Evolutionary conservation across 2,329 filamentous ascomycete genomes (phyloP).

Genomic region (Fusarium gaditjirri): DNA sequence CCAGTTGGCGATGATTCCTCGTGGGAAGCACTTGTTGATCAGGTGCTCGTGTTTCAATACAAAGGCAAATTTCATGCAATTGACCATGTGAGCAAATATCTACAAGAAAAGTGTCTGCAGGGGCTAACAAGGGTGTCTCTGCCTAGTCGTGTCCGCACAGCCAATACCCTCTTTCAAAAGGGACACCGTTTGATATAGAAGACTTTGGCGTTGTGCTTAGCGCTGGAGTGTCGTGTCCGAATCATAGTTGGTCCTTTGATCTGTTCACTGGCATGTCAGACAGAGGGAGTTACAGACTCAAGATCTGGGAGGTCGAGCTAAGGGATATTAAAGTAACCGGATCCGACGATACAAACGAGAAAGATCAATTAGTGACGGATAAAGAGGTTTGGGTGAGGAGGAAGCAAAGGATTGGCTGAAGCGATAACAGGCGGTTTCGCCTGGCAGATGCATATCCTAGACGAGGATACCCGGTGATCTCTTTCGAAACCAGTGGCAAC

Average conservation of each 20-base stretch:
- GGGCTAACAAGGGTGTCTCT: neutral
- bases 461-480: too few species aligned
- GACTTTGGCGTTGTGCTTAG: slow-evolving; percentile 74
- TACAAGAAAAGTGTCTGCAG: too few species aligned
- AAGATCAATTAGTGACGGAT: neutral
- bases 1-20: slow-evolving; percentile 49
- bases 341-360: neutral
- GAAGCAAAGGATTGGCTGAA: slow-evolving; percentile 52
- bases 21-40: slow-evolving; percentile 59
- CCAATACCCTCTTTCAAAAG: slow-evolving; percentile 72
- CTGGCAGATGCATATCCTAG: neutral
- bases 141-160: slow-evolving; percentile 73
- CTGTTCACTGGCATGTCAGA: slow-evolving; percentile 71
- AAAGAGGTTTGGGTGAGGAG: slow-evolving; percentile 58
- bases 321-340: slow-evolving; percentile 44
- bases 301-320: slow-evolving; percentile 72
- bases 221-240: slow-evolving; percentile 72
- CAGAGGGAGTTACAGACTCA: slow-evolving; percentile 69
- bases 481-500: too few species aligned
- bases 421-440: neutral
- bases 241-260: slow-evolving; percentile 79
- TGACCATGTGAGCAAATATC: slow-evolving; percentile 67
- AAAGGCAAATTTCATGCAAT: slow-evolving; percentile 73
- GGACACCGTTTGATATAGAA: slow-evolving; percentile 75
- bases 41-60: slow-evolving; percentile 74